Conservation (phyloP, 139 green algal genomes). For the Tetraselmis striata region DNA sequence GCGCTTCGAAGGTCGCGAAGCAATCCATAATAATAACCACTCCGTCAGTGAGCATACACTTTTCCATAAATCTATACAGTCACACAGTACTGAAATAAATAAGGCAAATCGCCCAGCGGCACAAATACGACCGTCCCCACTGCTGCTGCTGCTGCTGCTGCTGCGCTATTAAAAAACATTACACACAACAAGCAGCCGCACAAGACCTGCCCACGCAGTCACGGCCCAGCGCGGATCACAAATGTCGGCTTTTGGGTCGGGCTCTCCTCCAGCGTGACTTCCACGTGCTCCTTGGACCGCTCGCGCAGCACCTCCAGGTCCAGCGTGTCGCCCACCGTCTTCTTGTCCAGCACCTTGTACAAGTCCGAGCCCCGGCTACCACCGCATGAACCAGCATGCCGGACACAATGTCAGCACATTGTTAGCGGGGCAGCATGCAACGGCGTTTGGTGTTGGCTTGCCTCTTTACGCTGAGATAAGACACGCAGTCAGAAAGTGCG, state of each 20-base stretch:
- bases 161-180: neutral
- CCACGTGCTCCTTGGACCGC: slow-evolving; percentile 39
- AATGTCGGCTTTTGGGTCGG: neutral
- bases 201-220: neutral
- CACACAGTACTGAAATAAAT: neutral
- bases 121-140: neutral
- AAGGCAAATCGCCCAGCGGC: neutral
- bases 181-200: neutral
- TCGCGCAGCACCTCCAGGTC: slow-evolving; percentile 47
- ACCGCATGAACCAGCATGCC: too few relatives aligned
- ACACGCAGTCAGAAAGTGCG: too few relatives aligned
- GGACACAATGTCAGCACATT: too few relatives aligned
- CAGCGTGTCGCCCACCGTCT: slow-evolving; percentile 43
- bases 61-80: neutral
- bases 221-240: neutral
- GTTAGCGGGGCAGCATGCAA: too few relatives aligned
- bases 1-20: too few relatives aligned
- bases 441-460: too few relatives aligned
- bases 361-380: neutral
- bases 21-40: too few relatives aligned
- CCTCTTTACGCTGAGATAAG: too few relatives aligned
- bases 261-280: slow-evolving; percentile 26
- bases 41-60: too few relatives aligned
- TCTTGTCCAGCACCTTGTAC: slow-evolving; percentile 10
- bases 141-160: neutral